Evolutionary conservation across 164 flowering plant genomes (phyloP).

Genomic region (Kingdonia uniflora): DNA sequence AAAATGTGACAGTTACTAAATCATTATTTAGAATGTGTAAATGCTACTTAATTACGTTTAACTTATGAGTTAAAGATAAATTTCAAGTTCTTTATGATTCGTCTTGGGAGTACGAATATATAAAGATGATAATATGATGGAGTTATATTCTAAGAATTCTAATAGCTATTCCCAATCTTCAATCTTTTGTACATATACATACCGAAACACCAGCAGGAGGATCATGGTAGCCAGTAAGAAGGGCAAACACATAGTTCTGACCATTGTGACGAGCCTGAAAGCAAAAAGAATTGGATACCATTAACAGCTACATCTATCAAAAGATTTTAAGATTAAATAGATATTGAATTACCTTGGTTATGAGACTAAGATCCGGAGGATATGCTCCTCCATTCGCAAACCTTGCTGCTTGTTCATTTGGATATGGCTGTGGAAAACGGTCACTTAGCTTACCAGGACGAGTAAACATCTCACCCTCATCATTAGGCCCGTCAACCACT

Average conservation of each 20-base stretch:
- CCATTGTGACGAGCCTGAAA: conserved; percentile 92
- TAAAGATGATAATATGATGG: too few species aligned
- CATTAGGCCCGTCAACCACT: conserved; percentile 85
- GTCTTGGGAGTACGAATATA: too few species aligned
- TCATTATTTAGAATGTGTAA: too few species aligned
- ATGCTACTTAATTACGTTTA: too few species aligned
- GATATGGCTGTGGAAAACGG: conserved; percentile 74
- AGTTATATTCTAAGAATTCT: too few species aligned
- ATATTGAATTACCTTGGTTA: conserved; percentile 48
- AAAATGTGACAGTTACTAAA: too few species aligned
- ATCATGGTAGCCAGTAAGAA: conserved; percentile 82
- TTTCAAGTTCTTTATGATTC: too few species aligned
- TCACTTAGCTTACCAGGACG: conserved; percentile 89
- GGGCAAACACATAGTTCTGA: conserved; percentile 83
- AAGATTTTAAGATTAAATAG: neutral
- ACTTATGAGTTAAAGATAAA: too few species aligned
- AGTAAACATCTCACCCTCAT: conserved; percentile 89
- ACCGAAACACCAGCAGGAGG: conserved; percentile 89
- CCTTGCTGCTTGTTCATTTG: conserved; percentile 77
- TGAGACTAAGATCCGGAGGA: conserved; percentile 84
- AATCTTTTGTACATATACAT: conserved; percentile 14
- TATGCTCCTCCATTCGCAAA: conserved; percentile 92
- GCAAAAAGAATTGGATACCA: neutral
- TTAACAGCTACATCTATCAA: neutral
- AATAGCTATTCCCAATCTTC: too few species aligned